Evolutionary conservation across 2,329 filamentous ascomycete genomes (phyloP), one percentile per base, ranked within the genome.

Genomic region (Phialocephala sp.): DNA sequence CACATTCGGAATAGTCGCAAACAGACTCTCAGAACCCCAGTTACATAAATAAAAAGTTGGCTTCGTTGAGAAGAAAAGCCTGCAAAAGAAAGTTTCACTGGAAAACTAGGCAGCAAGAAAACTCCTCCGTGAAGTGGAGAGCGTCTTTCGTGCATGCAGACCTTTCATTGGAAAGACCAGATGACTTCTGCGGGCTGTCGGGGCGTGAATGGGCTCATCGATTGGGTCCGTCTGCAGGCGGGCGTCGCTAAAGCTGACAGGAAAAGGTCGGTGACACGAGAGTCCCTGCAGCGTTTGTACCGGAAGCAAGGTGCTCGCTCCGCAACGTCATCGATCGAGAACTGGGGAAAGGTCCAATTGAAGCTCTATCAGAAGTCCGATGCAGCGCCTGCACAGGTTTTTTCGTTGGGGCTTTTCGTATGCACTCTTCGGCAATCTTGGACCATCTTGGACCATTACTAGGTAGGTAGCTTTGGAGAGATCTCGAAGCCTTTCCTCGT

Each of bases 331-430:
- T 35, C 22, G 50, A 54, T 35, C 22, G 50, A 54, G 27, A 47
- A 32, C 37, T n/a, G 14, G 36, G 56, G 41, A 56, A 9, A 39
- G 22, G 50, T 22, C 64, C 64, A 66, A 60, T 66, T 66, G 60
- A 11, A 60, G 50, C 24, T 18, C 37, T 52, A 35, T 63, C 60
- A 60, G 22, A 56, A 66, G 35, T 57, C 22, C 32, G 45, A 54
- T 60, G 45, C 60, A 62, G 55, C 55, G 22, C 36, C 52, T 55
- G 47, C 54, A n/a, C 6, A n/a, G 52, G 9, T 9, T 56, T 36
- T 37, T 20, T n/a, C 32, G 4, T 8, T 27, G 12, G 12, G 50
- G 9, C 14, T 54, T 54, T 54, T 54, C 14, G 14, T 32, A 14
- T 54, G 50, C 50, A 32, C 22, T 54, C 27, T 32, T 32, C 3